Evolutionary conservation across 345 rosid genomes (phyloP).

Genomic region (Hibiscus mutabilis): DNA sequence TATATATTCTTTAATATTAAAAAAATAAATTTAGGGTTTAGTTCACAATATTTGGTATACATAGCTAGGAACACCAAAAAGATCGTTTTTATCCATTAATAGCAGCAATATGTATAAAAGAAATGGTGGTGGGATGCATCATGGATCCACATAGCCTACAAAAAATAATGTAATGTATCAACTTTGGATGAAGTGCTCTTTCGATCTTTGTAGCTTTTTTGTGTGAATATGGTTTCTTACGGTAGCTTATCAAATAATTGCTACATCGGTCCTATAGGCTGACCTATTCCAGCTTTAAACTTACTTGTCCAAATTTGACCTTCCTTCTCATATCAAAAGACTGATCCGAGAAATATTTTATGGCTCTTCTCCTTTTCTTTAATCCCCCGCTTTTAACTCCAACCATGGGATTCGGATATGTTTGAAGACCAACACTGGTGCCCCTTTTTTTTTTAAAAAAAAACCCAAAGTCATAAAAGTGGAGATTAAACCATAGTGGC

Average conservation of each 20-base stretch:
- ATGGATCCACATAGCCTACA: conserved; percentile 5
- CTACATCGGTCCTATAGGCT: not conserved
- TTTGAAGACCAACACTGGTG: conserved; percentile 15
- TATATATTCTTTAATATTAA: too few species aligned
- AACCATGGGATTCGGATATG: not conserved
- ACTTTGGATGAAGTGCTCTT: conserved; percentile 17
- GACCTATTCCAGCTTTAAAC: conserved; percentile 9
- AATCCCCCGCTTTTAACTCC: too few species aligned
- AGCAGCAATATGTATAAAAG: not conserved
- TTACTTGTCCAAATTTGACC: conserved; percentile 11
- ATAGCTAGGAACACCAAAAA: too few species aligned
- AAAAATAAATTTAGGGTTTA: too few species aligned
- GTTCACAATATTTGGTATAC: too few species aligned
- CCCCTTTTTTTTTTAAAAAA: not conserved
- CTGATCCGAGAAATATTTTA: not conserved
- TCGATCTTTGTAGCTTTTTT: not conserved
- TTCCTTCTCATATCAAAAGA: not conserved
- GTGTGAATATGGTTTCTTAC: not conserved
- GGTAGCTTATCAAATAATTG: conserved; percentile 1
- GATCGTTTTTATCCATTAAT: too few species aligned
- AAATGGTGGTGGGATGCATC: conserved; percentile 1
- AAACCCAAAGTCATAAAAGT: not conserved
- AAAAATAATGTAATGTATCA: conserved; percentile 7
- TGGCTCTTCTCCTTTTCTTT: not conserved
- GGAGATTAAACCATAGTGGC: conserved; percentile 20